Evolutionary conservation across 306 rosid species (phyloP).

Genomic region (Dalbergia cultrata): DNA sequence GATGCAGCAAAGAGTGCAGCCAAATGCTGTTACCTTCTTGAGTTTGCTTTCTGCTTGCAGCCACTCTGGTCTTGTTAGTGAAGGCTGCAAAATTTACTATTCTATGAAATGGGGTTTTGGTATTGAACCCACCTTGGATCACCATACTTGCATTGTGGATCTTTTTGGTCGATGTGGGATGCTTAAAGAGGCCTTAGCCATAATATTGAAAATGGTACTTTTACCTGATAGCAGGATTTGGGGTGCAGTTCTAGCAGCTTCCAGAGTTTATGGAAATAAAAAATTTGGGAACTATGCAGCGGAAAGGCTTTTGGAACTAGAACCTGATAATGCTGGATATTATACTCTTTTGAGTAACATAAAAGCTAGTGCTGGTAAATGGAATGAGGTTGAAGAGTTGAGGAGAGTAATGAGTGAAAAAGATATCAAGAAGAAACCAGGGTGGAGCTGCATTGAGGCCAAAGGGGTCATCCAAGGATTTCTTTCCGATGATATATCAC

Average conservation of each 20-base stretch:
- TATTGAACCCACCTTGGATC: slow-evolving; percentile 64
- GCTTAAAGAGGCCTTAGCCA: slow-evolving; percentile 61
- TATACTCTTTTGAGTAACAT: slow-evolving; percentile 63
- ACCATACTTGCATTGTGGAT: slow-evolving; percentile 70
- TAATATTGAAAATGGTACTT: slow-evolving; percentile 56
- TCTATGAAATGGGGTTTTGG: slow-evolving; percentile 65
- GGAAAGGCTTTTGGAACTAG: slow-evolving; percentile 62
- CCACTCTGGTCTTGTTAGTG: slow-evolving; percentile 69
- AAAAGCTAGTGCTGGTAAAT: slow-evolving; percentile 63
- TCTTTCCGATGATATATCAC: slow-evolving; percentile 61
- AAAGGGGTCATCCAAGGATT: slow-evolving; percentile 57
- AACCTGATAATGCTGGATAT: slow-evolving; percentile 65
- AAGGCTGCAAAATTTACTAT: slow-evolving; percentile 57
- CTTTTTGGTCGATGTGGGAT: slow-evolving; percentile 63
- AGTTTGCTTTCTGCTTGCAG: slow-evolving; percentile 71
- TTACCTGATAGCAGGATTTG: slow-evolving; percentile 66
- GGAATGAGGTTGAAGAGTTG: slow-evolving; percentile 66
- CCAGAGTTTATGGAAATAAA: slow-evolving; percentile 55
- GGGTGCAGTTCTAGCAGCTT: slow-evolving; percentile 72
- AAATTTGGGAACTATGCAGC: slow-evolving; percentile 62
- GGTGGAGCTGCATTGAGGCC: slow-evolving; percentile 67
- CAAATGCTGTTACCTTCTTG: slow-evolving; percentile 64
- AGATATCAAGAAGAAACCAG: slow-evolving; percentile 67
- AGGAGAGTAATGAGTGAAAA: slow-evolving; percentile 60
- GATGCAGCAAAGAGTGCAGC: slow-evolving; percentile 53